Evolutionary conservation across 2,329 filamentous ascomycete species (phyloP), one percentile per base, ranked within the genome.

Genomic region (Trichophaea hybrida): DNA sequence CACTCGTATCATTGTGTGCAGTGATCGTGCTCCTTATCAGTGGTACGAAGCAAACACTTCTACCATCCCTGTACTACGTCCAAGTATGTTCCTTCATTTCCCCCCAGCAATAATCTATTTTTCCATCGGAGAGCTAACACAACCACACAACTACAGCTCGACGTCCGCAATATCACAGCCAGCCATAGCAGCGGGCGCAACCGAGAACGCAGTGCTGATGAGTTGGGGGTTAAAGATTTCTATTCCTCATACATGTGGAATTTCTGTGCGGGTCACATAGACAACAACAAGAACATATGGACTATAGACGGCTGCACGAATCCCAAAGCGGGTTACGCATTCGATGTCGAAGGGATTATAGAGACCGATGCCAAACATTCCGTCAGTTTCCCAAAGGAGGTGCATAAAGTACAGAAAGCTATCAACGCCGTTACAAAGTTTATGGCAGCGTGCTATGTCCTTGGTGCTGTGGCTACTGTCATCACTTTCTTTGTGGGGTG

Each of bases 171-270:
- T 62, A 68, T 74, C 61, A 65, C 61, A 12, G 69, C 71, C 63
- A 67, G 67, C 55, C 69, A 68, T 40, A 60, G 61, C 34, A 73
- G 79, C 76, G 13, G 76, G 77, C 50, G 75, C 53, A 46, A 5
- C 54, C 51, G 49, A 6, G 82, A 80, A 72, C 76, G 83, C 69
- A 82, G 78, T 3, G 80, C 80, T 6, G 65, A 71, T 1, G 73
- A 80, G 31, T 76, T 87, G 48, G 76, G 79, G 58, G 78, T 95
- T 61, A 80, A 78, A 69, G 82, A 91, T 70, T 77, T 82, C 69
- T 97, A 96, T 79, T 80, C 86, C 62, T 77, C 97, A 70, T 81
- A 80, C 70, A 78, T 97, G 40, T 94, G 88, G 86, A 86, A 85
- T 71, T 95, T 89, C 79, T 97, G 93, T 79, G 75, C 76, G 59